phyloP scores from a whole-genome alignment of 1,139 yeast species.

The Trichomonascaceae sp. region DNA sequence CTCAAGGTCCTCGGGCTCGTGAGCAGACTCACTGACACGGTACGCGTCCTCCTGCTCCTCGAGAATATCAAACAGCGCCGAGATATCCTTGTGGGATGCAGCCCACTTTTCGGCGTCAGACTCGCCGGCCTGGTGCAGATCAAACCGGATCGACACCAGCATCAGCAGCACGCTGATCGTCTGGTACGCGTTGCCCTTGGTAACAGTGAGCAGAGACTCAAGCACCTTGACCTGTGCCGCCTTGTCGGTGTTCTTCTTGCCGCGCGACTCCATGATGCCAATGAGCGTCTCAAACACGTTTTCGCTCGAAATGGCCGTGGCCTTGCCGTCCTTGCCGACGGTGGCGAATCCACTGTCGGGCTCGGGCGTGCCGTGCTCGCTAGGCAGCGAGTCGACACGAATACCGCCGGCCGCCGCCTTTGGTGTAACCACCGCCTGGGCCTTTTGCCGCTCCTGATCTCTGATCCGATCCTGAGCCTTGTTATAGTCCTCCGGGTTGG shows the following conservation, averaged over 20 bases:
- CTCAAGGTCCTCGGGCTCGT: conserved; percentile 68
- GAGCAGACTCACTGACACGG: conserved; percentile 68
- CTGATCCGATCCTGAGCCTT: conserved; percentile 19
- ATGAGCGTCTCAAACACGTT: conserved; percentile 63
- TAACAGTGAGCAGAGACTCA: conserved; percentile 46
- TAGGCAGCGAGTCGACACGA: conserved; percentile 3
- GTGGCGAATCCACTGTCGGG: conserved; percentile 30
- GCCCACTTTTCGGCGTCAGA: conserved; percentile 84
- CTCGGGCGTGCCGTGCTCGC: too few relatives aligned
- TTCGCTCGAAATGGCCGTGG: conserved; percentile 26
- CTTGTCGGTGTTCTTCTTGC: conserved; percentile 87
- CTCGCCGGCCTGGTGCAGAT: conserved; percentile 46
- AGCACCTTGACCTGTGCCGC: conserved; percentile 61
- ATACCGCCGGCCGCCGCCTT: conserved; percentile 1
- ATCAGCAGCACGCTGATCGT: conserved; percentile 65
- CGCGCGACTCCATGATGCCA: conserved; percentile 76
- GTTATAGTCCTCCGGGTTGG: conserved; percentile 63
- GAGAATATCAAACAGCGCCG: conserved; percentile 49
- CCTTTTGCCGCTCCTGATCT: neutral
- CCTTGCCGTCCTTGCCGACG: conserved; percentile 30
- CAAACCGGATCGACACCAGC: conserved; percentile 82
- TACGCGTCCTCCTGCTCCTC: conserved; percentile 47
- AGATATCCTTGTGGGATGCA: conserved; percentile 49
- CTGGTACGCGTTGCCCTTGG: conserved; percentile 49
- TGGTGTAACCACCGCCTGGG: conserved; percentile 2